Conservation (phyloP, 2,329 filamentous ascomycete genomes). For the Apiospora aurea region DNA sequence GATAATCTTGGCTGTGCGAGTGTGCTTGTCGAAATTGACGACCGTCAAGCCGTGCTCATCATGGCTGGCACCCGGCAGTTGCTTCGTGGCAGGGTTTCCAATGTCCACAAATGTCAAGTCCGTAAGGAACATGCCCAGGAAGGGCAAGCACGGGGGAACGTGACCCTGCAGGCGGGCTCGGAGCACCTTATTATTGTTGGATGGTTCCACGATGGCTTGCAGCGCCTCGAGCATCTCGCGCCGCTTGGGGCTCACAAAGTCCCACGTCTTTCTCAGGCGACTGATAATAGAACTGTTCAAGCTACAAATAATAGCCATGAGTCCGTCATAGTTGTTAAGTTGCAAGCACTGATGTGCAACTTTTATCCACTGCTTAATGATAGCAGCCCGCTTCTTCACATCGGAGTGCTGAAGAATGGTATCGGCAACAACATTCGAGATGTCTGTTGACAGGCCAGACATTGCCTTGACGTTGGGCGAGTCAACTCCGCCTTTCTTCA, state of each 20-base stretch:
- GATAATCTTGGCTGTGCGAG: constrained; percentile 92
- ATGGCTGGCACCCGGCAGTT: constrained; percentile 64
- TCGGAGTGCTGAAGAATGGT: constrained; percentile 90
- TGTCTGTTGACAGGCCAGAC: constrained; percentile 89
- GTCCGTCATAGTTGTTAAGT: constrained; percentile 92
- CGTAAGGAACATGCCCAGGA: constrained; percentile 94
- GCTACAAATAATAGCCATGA: constrained; percentile 97
- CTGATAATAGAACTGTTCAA: constrained; percentile 91
- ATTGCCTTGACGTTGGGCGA: constrained; percentile 93
- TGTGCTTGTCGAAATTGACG: constrained; percentile 98
- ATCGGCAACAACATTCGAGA: constrained; percentile 92
- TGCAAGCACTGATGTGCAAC: constrained; percentile 86
- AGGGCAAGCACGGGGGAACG: constrained; percentile 90
- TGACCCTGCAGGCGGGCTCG: constrained; percentile 84
- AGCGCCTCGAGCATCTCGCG: constrained; percentile 80
- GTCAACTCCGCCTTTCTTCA: constrained; percentile 80
- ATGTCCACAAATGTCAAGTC: constrained; percentile 96
- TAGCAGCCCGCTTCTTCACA: constrained; percentile 85
- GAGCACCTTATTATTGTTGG: constrained; percentile 89
- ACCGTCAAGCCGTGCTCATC: constrained; percentile 75
- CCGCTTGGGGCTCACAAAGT: constrained; percentile 82
- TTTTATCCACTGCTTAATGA: constrained; percentile 99
- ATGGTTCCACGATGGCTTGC: constrained; percentile 85
- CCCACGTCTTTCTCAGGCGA: constrained; percentile 91
- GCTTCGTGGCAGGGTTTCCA: constrained; percentile 86